A percentile compares a stretch with the other conserved stretches of the same genome.
These are phyloP conservation scores for Ceratocystis lukuohia DNA, from an alignment of 2,329 filamentous ascomycete genomes.

Conservation along the genomic window DNA sequence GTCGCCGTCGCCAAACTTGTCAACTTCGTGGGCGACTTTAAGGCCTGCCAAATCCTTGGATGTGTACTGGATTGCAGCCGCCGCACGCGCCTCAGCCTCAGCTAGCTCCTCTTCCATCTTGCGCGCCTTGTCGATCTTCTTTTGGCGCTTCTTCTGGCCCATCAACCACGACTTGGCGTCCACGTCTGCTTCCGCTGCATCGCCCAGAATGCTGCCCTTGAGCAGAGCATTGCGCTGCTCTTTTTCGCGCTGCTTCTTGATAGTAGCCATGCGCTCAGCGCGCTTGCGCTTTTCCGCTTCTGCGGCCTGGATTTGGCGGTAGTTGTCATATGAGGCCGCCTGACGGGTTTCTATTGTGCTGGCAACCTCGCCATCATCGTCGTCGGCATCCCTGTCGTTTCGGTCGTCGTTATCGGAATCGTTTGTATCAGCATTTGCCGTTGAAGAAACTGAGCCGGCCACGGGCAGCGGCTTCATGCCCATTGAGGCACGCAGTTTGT, in stretches of 20 bases:
- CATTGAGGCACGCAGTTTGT: slow-evolving; percentile 77
- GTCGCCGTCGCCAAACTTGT: slow-evolving; percentile 59
- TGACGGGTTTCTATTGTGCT: slow-evolving; percentile 77
- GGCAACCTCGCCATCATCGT: slow-evolving; percentile 53
- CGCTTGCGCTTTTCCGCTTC: slow-evolving; percentile 66
- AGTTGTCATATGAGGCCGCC: slow-evolving; percentile 62
- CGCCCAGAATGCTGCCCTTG: slow-evolving; percentile 73
- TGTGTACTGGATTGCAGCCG: slow-evolving; percentile 58
- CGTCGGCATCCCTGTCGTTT: slow-evolving; percentile 31
- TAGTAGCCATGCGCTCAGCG: slow-evolving; percentile 65
- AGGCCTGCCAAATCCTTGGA: slow-evolving; percentile 78
- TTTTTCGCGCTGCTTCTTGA: slow-evolving; percentile 76
- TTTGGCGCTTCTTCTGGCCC: slow-evolving; percentile 84
- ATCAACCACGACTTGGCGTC: slow-evolving; percentile 81
- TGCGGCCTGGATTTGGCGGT: slow-evolving; percentile 48
- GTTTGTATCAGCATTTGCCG: slow-evolving; percentile 24
- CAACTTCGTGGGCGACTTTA: slow-evolving; percentile 78
- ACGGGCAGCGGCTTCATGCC: slow-evolving; percentile 83
- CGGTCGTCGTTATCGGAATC: slow-evolving; percentile 35
- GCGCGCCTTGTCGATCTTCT: slow-evolving; percentile 69
- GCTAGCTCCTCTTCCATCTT: slow-evolving; percentile 62
- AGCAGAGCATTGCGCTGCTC: slow-evolving; percentile 64
- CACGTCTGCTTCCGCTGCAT: slow-evolving; percentile 54
- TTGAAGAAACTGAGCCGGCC: slow-evolving; percentile 43
- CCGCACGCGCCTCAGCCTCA: slow-evolving; percentile 55